A percentile compares a stretch with the other conserved stretches of the same genome.
phyloP scores from a whole-genome alignment of 148 eudicot genomes.

The Amaranthus cruentus region DNA sequence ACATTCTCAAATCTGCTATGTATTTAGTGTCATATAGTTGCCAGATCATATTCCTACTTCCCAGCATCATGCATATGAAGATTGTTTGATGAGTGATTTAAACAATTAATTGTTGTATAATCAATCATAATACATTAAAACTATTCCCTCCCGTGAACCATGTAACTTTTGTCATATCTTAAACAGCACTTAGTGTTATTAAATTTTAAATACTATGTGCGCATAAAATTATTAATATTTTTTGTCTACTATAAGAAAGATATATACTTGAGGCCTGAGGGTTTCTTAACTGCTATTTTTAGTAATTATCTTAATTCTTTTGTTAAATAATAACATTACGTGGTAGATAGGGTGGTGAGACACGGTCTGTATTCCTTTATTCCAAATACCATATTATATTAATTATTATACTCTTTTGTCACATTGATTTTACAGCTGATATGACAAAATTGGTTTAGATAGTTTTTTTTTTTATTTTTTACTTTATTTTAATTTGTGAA shows the following conservation, averaged over 20 bases:
- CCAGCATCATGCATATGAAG: not conserved
- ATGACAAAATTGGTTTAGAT: too few species aligned
- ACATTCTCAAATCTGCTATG: too few species aligned
- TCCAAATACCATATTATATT: not conserved
- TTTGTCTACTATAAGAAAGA: not conserved
- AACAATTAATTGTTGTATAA: not conserved
- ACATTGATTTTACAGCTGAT: too few species aligned
- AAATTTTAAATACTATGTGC: not conserved
- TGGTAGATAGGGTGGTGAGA: not conserved
- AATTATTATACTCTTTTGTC: too few species aligned
- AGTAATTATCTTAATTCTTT: not conserved
- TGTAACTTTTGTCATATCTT: not conserved
- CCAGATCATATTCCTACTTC: too few species aligned
- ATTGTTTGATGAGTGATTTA: not conserved
- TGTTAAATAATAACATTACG: not conserved
- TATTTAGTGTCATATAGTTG: too few species aligned
- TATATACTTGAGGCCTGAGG: too few species aligned
- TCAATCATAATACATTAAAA: not conserved
- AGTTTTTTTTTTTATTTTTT: too few species aligned
- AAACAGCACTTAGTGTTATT: not conserved
- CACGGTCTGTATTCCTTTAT: not conserved
- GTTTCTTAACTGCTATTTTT: too few species aligned
- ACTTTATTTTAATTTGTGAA: too few species aligned
- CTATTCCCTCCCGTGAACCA: slow-evolving; percentile 12
- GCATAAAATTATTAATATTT: not conserved